Conservation (phyloP, 225 moss, liverwort and hornwort species). For the Polytrichum formosum region DNA sequence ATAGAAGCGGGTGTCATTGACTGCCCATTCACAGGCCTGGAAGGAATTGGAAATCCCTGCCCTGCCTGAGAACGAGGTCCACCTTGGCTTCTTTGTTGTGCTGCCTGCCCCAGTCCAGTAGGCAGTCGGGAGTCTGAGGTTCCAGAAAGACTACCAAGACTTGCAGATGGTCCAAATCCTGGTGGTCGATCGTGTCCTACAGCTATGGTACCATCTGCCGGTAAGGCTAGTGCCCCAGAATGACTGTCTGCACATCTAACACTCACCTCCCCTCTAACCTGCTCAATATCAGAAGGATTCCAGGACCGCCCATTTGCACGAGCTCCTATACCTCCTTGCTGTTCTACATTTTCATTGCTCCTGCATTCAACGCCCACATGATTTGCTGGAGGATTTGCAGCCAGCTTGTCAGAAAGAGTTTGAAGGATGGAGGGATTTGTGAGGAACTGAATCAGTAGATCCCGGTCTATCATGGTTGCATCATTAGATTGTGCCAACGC, state of each 20-base stretch:
- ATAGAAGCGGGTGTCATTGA: slow-evolving; percentile 14
- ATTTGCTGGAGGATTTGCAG: slow-evolving; percentile 37
- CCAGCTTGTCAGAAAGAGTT: slow-evolving; percentile 56
- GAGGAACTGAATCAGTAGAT: slow-evolving; percentile 85
- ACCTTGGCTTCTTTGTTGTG: slow-evolving; percentile 3
- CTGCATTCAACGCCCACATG: slow-evolving; percentile 12
- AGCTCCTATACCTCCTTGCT: slow-evolving; percentile 23
- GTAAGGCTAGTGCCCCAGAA: slow-evolving; percentile 15
- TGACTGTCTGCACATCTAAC: slow-evolving; percentile 34
- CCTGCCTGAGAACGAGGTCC: slow-evolving; percentile 15
- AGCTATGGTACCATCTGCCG: slow-evolving; percentile 12
- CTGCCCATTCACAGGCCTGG: slow-evolving; percentile 15
- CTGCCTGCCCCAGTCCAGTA: slow-evolving; percentile 10
- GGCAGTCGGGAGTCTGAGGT: background rate
- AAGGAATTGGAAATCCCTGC: slow-evolving; percentile 16
- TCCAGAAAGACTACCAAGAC: slow-evolving; percentile 3
- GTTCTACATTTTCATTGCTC: slow-evolving; percentile 33
- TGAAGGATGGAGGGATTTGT: slow-evolving; percentile 84
- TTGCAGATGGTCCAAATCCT: slow-evolving; percentile 42
- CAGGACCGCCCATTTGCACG: slow-evolving; percentile 37
- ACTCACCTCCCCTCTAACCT: slow-evolving; percentile 12
- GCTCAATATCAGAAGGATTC: slow-evolving; percentile 25
- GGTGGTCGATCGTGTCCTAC: slow-evolving; percentile 45
- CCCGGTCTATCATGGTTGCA: slow-evolving; percentile 83
- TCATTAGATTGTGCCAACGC: slow-evolving; percentile 76